These are phyloP conservation scores for Prototheca cutis DNA, from an alignment of 163 green algal species.

Conservation along the genomic window DNA sequence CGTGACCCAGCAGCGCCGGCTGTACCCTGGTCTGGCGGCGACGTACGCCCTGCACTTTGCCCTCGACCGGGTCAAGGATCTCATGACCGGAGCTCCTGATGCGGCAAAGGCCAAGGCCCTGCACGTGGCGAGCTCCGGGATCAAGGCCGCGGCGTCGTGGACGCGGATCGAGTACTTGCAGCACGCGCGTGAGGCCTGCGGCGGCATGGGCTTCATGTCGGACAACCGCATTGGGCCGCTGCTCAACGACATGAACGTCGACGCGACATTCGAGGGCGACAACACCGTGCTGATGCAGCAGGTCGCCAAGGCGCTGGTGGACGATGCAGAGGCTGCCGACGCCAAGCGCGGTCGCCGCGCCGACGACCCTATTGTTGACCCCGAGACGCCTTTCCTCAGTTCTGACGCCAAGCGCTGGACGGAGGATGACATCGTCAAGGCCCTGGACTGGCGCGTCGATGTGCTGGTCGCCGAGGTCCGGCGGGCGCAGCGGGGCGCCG, in stretches of 20 bases:
- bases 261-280: slow-evolving; percentile 83
- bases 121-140: slow-evolving; percentile 68
- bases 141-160: slow-evolving; percentile 87
- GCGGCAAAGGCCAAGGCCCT: slow-evolving; percentile 58
- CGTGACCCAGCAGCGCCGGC: slow-evolving; percentile 75
- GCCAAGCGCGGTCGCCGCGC: too few relatives aligned
- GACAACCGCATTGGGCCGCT: slow-evolving; percentile 79
- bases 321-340: slow-evolving; percentile 10
- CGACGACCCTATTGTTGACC: too few relatives aligned
- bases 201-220: slow-evolving; percentile 72
- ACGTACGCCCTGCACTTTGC: slow-evolving; percentile 71
- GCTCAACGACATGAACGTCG: slow-evolving; percentile 78
- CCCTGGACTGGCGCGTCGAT: slow-evolving; percentile 42
- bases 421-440: slow-evolving; percentile 14
- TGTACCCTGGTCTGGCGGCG: slow-evolving; percentile 69
- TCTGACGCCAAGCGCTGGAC: slow-evolving; percentile 3
- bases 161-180: slow-evolving; percentile 57
- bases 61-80: slow-evolving; percentile 54
- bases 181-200: slow-evolving; percentile 75
- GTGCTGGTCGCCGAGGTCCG: slow-evolving; percentile 30
- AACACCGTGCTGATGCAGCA: slow-evolving; percentile 95
- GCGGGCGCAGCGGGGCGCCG: slow-evolving; percentile 32
- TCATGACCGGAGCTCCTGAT: slow-evolving; percentile 6
- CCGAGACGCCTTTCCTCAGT: slow-evolving; percentile 5
- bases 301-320: slow-evolving; percentile 45